Percentiles rank a stretch among this genome's conserved stretches.
Conservation (phyloP, 352 stramenopile species). For the Pythium angustatum region DNA sequence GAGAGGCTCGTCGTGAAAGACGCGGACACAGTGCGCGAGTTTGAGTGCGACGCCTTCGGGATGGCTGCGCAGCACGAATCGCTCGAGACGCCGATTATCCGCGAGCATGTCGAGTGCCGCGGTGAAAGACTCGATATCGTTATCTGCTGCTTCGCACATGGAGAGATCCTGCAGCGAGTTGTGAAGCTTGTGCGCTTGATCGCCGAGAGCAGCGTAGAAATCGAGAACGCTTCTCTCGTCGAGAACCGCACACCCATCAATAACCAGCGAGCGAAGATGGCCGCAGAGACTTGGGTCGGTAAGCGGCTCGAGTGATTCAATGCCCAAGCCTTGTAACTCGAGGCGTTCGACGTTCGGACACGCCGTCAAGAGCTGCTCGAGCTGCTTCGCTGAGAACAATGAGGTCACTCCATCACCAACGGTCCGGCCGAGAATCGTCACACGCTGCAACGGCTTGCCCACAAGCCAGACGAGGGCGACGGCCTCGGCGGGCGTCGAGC, state of each 20-base stretch:
- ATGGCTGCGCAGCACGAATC: slow-evolving; percentile 12
- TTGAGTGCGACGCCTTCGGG: neutral
- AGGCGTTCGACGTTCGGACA: slow-evolving; percentile 9
- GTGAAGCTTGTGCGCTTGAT: slow-evolving; percentile 1
- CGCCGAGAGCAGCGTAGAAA: slow-evolving; percentile 10
- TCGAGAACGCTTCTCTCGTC: neutral
- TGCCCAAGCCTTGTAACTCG: neutral
- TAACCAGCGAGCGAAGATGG: slow-evolving; percentile 2
- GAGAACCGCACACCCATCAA: slow-evolving; percentile 1
- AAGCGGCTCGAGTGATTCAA: slow-evolving; percentile 11
- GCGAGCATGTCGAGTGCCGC: slow-evolving; percentile 16
- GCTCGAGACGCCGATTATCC: slow-evolving; percentile 6
- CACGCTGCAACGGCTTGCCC: neutral
- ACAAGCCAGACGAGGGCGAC: slow-evolving; percentile 12
- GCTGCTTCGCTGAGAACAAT: neutral
- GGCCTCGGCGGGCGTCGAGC: neutral
- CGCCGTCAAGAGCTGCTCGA: slow-evolving; percentile 12
- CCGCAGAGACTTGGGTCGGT: slow-evolving; percentile 1
- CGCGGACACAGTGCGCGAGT: neutral
- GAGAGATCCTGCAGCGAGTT: slow-evolving; percentile 2
- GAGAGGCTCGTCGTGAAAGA: neutral
- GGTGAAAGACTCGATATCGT: neutral
- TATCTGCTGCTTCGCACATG: slow-evolving; percentile 10
- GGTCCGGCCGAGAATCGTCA: neutral
- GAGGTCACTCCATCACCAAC: too few relatives aligned